Conservation (phyloP, 1,139 yeast genomes). For the Yamadazyma sp. region DNA sequence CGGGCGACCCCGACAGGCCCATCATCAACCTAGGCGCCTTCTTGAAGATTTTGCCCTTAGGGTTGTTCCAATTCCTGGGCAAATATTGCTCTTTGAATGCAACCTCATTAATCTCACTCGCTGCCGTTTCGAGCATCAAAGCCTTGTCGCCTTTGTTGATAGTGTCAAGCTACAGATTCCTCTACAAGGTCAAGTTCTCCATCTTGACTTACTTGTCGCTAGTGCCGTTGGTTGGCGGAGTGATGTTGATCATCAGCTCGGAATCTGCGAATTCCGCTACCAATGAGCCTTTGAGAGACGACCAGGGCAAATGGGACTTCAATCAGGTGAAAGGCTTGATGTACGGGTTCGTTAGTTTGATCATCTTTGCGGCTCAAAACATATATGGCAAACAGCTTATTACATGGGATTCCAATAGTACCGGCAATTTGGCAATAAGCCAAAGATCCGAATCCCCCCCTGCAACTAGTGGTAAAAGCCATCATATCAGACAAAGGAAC, state of each 20-base stretch:
- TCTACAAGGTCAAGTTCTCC: slow-evolving; percentile 35
- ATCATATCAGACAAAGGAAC: slow-evolving; percentile 26
- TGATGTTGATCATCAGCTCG: slow-evolving; percentile 32
- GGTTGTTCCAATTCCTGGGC: slow-evolving; percentile 39
- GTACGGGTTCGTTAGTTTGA: slow-evolving; percentile 31
- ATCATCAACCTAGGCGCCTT: slow-evolving; percentile 24
- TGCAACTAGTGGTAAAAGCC: slow-evolving; percentile 3
- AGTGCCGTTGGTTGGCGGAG: slow-evolving; percentile 39
- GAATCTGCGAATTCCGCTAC: slow-evolving; percentile 17
- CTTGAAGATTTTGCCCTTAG: slow-evolving; percentile 36
- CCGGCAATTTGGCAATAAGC: slow-evolving; percentile 31
- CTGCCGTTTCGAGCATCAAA: slow-evolving; percentile 41
- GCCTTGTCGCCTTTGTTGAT: slow-evolving; percentile 41
- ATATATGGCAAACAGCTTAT: slow-evolving; percentile 43
- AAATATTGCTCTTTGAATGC: slow-evolving; percentile 40
- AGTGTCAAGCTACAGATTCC: slow-evolving; percentile 34
- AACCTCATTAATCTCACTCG: slow-evolving; percentile 38
- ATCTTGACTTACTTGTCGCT: slow-evolving; percentile 35
- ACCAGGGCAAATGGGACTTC: slow-evolving; percentile 17
- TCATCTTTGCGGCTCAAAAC: slow-evolving; percentile 42
- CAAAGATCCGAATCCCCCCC: slow-evolving; percentile 18
- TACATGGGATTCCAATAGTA: slow-evolving; percentile 33
- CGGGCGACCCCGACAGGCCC: slow-evolving; percentile 21
- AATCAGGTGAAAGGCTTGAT: slow-evolving; percentile 29
- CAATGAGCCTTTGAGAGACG: slow-evolving; percentile 12